A percentile compares a stretch with the other conserved stretches of the same genome.
phyloP scores from a whole-genome alignment of 192 early-diverging fungal genomes.

The Coemansia sp. region DNA sequence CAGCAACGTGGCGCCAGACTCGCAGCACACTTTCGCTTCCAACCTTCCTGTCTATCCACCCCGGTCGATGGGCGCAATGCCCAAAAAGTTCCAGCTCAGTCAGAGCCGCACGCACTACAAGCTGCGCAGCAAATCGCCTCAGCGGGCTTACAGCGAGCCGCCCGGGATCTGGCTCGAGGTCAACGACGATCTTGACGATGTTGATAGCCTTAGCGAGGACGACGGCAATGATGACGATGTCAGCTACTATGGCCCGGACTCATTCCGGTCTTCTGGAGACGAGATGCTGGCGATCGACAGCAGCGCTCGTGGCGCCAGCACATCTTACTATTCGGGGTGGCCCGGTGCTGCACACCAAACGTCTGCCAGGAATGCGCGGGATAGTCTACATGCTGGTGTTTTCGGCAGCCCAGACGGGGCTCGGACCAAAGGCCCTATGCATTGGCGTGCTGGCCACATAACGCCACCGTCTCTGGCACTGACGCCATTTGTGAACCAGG shows the following conservation, averaged over 20 bases:
- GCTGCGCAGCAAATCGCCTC: conserved; percentile 35
- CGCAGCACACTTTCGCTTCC: not conserved
- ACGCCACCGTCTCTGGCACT: conserved; percentile 65
- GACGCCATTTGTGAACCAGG: conserved; percentile 80
- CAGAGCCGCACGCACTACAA: conserved; percentile 32
- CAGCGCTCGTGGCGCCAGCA: not conserved
- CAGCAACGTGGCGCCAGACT: not conserved
- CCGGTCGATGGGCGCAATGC: conserved; percentile 1
- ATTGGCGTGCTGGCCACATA: conserved; percentile 24
- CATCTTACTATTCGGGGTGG: not conserved
- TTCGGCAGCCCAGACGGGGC: too few relatives aligned
- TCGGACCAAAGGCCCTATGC: not conserved
- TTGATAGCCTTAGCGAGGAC: conserved; percentile 4
- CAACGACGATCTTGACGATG: conserved; percentile 21
- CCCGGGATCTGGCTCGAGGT: conserved; percentile 52
- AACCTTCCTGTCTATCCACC: not conserved
- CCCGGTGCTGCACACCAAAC: not conserved
- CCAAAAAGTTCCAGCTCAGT: conserved; percentile 30
- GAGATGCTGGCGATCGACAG: conserved; percentile 1
- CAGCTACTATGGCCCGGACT: conserved; percentile 17
- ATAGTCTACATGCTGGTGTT: not conserved
- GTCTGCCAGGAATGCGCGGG: not conserved
- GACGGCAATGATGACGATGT: not conserved
- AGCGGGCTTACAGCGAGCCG: conserved; percentile 35
- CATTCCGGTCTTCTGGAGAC: conserved; percentile 11